Evolutionary conservation across 2,329 filamentous ascomycete genomes (phyloP).

Genomic region (Penicillium occitanis): DNA sequence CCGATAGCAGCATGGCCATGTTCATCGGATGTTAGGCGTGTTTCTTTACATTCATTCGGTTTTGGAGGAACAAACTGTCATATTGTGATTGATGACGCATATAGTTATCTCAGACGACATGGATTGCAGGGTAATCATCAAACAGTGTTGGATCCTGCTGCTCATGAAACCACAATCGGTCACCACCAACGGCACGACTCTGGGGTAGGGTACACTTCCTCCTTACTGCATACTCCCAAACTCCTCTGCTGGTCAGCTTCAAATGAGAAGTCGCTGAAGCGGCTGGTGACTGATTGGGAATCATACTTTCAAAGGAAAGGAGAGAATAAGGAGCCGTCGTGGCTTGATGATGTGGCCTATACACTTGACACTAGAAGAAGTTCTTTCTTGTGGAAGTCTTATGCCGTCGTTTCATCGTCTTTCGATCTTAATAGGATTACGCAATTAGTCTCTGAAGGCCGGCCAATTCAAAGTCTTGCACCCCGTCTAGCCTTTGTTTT

Average conservation of each 20-base stretch:
- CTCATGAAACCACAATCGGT: background rate
- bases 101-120: background rate
- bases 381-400: background rate
- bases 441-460: background rate
- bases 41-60: background rate
- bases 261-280: background rate
- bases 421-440: background rate
- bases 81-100: background rate
- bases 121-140: background rate
- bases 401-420: background rate
- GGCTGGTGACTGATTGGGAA: background rate
- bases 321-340: background rate
- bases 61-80: constrained; percentile 3
- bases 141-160: background rate
- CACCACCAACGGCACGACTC: background rate
- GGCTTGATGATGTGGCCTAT: background rate
- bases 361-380: background rate
- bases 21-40: background rate
- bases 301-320: background rate
- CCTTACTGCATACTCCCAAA: background rate
- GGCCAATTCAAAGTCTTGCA: background rate
- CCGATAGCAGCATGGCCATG: background rate
- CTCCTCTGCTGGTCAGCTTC: background rate
- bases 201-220: background rate
- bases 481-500: constrained; percentile 23